phyloP scores from a whole-genome alignment of 2,329 filamentous ascomycete genomes.

The Calonectria pauciramosa region DNA sequence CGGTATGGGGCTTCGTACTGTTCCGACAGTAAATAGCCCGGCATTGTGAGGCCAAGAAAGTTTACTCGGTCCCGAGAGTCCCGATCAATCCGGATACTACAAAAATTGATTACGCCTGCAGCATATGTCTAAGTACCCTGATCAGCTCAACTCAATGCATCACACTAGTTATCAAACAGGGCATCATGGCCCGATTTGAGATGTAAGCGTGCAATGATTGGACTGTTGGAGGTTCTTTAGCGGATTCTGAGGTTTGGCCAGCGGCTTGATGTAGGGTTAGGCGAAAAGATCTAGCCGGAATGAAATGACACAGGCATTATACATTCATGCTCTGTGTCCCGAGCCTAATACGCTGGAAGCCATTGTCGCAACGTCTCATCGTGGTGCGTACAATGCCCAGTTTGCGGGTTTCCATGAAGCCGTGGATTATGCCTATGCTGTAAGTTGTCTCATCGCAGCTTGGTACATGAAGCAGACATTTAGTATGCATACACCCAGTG shows the following conservation, averaged over 20 bases:
- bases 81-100: neutral
- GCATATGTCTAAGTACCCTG: neutral
- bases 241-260: neutral
- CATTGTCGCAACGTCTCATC: neutral
- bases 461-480: neutral
- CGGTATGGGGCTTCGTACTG: neutral
- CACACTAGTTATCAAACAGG: neutral
- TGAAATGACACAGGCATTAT: neutral
- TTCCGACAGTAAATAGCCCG: neutral
- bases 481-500: neutral
- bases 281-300: neutral
- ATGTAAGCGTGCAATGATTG: neutral
- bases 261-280: neutral
- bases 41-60: neutral
- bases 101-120: neutral
- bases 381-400: neutral
- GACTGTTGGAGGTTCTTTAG: neutral
- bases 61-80: neutral
- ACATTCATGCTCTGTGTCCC: neutral
- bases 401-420: neutral
- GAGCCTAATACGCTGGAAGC: neutral
- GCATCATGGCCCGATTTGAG: neutral
- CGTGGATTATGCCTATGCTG: neutral
- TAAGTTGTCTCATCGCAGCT: neutral
- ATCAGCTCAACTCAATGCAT: neutral